Percentiles rank a stretch among this genome's conserved stretches.
Evolutionary conservation across 2,329 filamentous ascomycete genomes (phyloP).

Genomic region (Sporothrix dimorphospora): DNA sequence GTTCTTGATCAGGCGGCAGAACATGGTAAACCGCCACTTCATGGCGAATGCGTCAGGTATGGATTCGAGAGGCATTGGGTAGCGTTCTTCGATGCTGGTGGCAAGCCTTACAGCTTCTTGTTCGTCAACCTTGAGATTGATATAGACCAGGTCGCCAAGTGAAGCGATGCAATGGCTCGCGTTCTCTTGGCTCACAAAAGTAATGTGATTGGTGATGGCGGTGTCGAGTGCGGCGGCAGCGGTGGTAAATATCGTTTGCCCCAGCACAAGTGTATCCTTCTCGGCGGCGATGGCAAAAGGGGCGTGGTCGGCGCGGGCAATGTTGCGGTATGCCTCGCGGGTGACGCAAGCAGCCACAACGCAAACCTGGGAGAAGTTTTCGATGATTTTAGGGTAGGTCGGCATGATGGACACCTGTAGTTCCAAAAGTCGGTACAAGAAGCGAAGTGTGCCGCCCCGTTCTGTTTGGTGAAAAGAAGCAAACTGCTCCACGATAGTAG

Average conservation of each 20-base stretch:
- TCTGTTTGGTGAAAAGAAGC: slow-evolving; percentile 38
- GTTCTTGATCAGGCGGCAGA: slow-evolving; percentile 75
- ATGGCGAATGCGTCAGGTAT: slow-evolving; percentile 57
- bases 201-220: slow-evolving; percentile 60
- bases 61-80: slow-evolving; percentile 46
- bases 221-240: slow-evolving; percentile 49
- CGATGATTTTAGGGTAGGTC: slow-evolving; percentile 52
- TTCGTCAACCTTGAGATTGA: slow-evolving; percentile 46
- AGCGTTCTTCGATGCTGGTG: slow-evolving; percentile 39
- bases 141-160: slow-evolving; percentile 51
- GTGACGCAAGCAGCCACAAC: slow-evolving; percentile 43
- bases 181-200: slow-evolving; percentile 53
- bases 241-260: slow-evolving; percentile 48
- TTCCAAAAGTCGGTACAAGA: slow-evolving; percentile 49
- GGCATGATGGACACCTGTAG: slow-evolving; percentile 47
- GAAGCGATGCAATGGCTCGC: slow-evolving; percentile 45
- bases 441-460: slow-evolving; percentile 48
- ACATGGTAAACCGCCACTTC: slow-evolving; percentile 70
- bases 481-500: slow-evolving; percentile 51
- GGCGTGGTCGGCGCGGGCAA: slow-evolving; percentile 30
- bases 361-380: slow-evolving; percentile 47
- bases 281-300: slow-evolving; percentile 15
- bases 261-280: slow-evolving; percentile 31
- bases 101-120: slow-evolving; percentile 43
- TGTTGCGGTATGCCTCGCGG: slow-evolving; percentile 38